These are phyloP conservation scores for Hagleromyces aurorensis DNA, from an alignment of 805 yeast genomes.

Conservation along the genomic window DNA sequence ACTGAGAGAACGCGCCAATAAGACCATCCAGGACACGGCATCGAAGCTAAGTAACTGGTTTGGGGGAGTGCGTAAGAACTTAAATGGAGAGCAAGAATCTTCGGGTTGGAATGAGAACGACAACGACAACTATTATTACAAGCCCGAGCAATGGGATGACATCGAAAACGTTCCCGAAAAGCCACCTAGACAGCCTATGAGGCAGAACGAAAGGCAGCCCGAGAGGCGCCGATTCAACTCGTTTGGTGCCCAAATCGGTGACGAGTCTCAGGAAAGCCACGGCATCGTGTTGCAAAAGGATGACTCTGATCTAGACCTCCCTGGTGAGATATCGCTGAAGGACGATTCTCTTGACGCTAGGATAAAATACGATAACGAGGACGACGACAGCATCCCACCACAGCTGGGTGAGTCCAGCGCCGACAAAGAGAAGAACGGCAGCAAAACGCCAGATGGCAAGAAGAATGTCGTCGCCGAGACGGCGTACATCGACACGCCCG, in stretches of 20 bases:
- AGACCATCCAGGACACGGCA: constrained; percentile 76
- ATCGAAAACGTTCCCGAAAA: constrained; percentile 5
- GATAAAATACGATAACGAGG: constrained; percentile 21
- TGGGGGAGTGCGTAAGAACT: constrained; percentile 39
- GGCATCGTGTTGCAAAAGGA: constrained; percentile 25
- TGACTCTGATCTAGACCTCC: constrained; percentile 17
- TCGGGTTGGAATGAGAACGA: constrained; percentile 2
- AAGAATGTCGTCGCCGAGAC: constrained; percentile 25
- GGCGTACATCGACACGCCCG: constrained; percentile 29
- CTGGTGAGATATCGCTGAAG: no score
- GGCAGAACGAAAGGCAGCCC: no score
- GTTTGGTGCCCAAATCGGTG: constrained; percentile 28
- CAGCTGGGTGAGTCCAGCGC: constrained; percentile 14
- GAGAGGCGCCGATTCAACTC: constrained; percentile 28
- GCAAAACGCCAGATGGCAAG: background rate
- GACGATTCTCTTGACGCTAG: no score
- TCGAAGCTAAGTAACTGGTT: constrained; percentile 74
- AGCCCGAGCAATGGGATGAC: constrained; percentile 4
- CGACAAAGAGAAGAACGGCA: constrained; percentile 6
- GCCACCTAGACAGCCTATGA: no score
- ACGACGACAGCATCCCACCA: constrained; percentile 30
- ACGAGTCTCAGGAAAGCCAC: constrained; percentile 25
- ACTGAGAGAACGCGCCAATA: constrained; percentile 57
- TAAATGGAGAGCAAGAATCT: constrained; percentile 8
- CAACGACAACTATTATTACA: constrained; percentile 3